Evolutionary conservation across 306 rosid species (phyloP), one percentile per base, ranked within the genome.

Genomic region (Argentina anserina): DNA sequence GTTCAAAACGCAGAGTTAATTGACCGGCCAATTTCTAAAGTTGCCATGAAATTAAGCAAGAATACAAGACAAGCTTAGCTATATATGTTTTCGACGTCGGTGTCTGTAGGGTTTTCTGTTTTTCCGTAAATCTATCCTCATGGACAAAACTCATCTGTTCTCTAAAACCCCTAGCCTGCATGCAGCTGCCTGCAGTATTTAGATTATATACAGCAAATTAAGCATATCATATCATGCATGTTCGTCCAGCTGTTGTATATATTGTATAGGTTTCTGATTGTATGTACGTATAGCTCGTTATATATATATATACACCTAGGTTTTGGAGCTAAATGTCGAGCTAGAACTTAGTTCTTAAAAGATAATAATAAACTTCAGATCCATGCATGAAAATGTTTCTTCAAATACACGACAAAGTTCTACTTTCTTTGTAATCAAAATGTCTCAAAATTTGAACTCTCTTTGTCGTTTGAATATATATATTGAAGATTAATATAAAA

Each of bases 341-440:
- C 4, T 49, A 1, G 4, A 55, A 25, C 18, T 55, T n/a, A n/a
- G n/a, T n/a, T n/a, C n/a, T 55, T 55, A 4, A 14, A 28, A 14
- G 8, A 52, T 28, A 50, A 50, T 6, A 49, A 1, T 42, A 5
- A 15, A 65, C 18, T 39, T 31, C 12, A 69, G 42, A 49, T 49
- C 73, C 36, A 21, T 26, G 63, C 47, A 25, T 37, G 75, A 17
- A 25, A 53, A 14, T 28, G 65, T 53, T 70, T 60, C 74, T 53
- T 70, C 39, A 53, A 2, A 53, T 37, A 70, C 64, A 70, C n/a
- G 65, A 70, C 74, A 53, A 36, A 17, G 25, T 55, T 53, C 26
- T 37, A 34, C 50, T 70, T 52, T 46, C 12, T 47, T 67, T 12
- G 26, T 50, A n/a, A 50, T 50, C 26, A 21, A n/a, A 50, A n/a